These are phyloP conservation scores for Neurospora sp. DNA, from an alignment of 495 filamentous ascomycete species.

Conservation along the genomic window DNA sequence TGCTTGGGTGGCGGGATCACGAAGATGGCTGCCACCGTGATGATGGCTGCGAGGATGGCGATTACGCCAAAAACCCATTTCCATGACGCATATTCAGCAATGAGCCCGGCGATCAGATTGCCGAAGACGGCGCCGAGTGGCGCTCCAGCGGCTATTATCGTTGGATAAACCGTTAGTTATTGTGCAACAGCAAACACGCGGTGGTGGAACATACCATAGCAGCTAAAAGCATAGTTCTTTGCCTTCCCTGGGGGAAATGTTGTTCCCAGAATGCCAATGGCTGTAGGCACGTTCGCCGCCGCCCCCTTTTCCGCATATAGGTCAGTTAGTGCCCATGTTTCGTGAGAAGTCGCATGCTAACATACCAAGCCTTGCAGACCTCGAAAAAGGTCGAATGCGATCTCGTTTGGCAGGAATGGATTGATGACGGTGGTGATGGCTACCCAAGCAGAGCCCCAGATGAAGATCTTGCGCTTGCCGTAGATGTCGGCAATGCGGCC, in stretches of 20 bases:
- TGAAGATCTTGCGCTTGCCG: slow-evolving; percentile 59
- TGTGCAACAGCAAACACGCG: background rate
- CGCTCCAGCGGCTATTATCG: slow-evolving; percentile 40
- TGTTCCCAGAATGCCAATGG: slow-evolving; percentile 52
- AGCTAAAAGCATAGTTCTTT: slow-evolving; percentile 53
- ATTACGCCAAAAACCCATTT: slow-evolving; percentile 58
- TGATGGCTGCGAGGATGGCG: slow-evolving; percentile 49
- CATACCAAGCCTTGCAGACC: slow-evolving; percentile 62
- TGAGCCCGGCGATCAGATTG: slow-evolving; percentile 43
- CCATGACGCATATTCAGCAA: slow-evolving; percentile 47
- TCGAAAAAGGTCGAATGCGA: slow-evolving; percentile 58
- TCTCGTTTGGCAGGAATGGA: slow-evolving; percentile 56
- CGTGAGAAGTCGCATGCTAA: slow-evolving; percentile 5
- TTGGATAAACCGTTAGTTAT: background rate
- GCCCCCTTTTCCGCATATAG: slow-evolving; percentile 39
- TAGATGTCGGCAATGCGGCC: slow-evolving; percentile 66
- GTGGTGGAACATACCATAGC: slow-evolving; percentile 24
- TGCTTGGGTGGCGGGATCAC: slow-evolving; percentile 51
- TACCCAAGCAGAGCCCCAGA: slow-evolving; percentile 55
- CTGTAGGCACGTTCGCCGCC: slow-evolving; percentile 55
- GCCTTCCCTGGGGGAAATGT: slow-evolving; percentile 52
- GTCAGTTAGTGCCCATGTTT: background rate
- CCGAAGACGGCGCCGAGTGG: slow-evolving; percentile 48
- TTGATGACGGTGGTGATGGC: slow-evolving; percentile 52
- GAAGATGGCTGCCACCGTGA: slow-evolving; percentile 50